Evolutionary conservation across 2,329 filamentous ascomycete genomes (phyloP).

Genomic region (Alternaria infectoria): DNA sequence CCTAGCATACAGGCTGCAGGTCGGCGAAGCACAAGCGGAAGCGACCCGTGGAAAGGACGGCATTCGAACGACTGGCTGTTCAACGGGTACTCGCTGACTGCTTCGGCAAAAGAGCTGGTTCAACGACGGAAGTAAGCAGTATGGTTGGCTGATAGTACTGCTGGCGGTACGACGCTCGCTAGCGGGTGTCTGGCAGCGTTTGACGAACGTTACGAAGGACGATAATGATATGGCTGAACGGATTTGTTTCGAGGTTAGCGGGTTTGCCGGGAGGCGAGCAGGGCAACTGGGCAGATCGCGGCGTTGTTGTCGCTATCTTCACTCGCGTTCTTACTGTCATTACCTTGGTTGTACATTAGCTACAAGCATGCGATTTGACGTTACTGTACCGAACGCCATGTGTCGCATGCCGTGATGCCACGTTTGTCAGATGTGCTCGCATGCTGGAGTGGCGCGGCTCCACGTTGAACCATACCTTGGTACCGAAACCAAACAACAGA

Average conservation of each 20-base stretch:
- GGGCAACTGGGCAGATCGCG: neutral
- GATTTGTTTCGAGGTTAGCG: neutral
- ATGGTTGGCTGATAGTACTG: constrained; percentile 16
- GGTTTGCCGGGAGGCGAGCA: neutral
- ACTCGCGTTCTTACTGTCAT: neutral
- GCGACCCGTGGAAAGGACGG: constrained; percentile 45
- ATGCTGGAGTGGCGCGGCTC: neutral
- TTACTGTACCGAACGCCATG: neutral
- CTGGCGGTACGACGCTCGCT: constrained; percentile 26
- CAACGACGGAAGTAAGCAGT: constrained; percentile 29
- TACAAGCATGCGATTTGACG: neutral
- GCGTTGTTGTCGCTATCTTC: neutral
- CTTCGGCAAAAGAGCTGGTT: constrained; percentile 40
- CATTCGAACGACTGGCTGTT: constrained; percentile 51
- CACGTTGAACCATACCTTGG: neutral
- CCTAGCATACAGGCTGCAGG: constrained; percentile 31
- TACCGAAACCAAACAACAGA: neutral
- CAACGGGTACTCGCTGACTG: constrained; percentile 47
- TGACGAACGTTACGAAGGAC: neutral
- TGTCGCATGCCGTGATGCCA: neutral
- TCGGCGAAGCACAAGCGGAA: constrained; percentile 38
- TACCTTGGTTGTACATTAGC: constrained; percentile 7
- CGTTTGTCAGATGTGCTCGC: neutral
- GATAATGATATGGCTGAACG: neutral
- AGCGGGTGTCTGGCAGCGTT: constrained; percentile 29